These are phyloP conservation scores for Tulasnella sp. DNA, from an alignment of 768 basidiomycete genomes.

Conservation along the genomic window DNA sequence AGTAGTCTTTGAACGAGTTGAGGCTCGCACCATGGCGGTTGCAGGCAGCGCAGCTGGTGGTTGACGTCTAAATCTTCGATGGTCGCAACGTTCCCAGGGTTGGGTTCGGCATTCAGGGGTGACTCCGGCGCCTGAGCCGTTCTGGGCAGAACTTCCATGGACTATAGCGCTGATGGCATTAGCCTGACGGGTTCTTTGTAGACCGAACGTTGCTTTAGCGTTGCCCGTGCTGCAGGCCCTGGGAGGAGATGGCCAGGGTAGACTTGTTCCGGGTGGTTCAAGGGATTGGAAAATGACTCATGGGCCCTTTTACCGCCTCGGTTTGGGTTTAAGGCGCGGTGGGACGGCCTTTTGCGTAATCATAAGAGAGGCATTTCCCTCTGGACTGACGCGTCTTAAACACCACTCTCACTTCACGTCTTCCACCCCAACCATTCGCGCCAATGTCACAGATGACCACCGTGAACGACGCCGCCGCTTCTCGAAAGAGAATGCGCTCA, in stretches of 20 bases:
- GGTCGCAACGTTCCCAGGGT: slow-evolving; percentile 1
- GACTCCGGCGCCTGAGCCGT: neutral
- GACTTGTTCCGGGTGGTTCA: neutral
- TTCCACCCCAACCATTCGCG: neutral
- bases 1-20: slow-evolving; percentile 23
- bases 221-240: neutral
- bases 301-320: neutral
- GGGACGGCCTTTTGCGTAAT: neutral
- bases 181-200: neutral
- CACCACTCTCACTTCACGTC: neutral
- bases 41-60: neutral
- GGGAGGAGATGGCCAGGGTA: neutral
- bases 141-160: neutral
- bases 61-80: slow-evolving; percentile 17
- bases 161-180: neutral
- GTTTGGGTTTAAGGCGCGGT: slow-evolving; percentile 5
- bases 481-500: slow-evolving; percentile 20
- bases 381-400: slow-evolving; percentile 5
- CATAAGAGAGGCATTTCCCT: neutral
- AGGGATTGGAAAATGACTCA: neutral
- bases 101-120: neutral
- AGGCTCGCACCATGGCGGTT: slow-evolving; percentile 24
- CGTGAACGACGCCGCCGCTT: neutral
- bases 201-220: neutral
- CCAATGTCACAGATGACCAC: slow-evolving; percentile 10